phyloP scores from a whole-genome alignment of 257 asterid genomes.

The Euphrasia confusa region DNA sequence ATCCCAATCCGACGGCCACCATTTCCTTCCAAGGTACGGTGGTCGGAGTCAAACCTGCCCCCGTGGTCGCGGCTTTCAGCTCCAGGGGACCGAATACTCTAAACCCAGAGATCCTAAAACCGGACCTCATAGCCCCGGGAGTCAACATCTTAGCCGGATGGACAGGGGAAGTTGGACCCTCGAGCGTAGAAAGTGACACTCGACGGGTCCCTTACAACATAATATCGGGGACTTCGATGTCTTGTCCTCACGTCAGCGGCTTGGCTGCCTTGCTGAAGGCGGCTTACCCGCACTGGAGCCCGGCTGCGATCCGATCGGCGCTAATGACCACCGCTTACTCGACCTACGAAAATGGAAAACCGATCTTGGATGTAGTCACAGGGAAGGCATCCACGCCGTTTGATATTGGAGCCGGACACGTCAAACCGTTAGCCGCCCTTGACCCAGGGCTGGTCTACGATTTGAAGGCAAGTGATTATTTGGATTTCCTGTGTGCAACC shows the following conservation, averaged over 20 bases:
- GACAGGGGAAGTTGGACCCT: slow-evolving; percentile 56
- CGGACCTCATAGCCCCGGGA: slow-evolving; percentile 76
- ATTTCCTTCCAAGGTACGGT: slow-evolving; percentile 55
- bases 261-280: slow-evolving; percentile 61
- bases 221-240: slow-evolving; percentile 78
- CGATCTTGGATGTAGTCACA: slow-evolving; percentile 55
- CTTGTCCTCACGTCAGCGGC: slow-evolving; percentile 87
- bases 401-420: slow-evolving; percentile 79
- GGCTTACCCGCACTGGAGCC: slow-evolving; percentile 74
- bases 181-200: slow-evolving; percentile 49
- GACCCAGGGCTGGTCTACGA: neutral
- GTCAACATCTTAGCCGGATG: slow-evolving; percentile 74
- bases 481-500: no score
- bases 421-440: neutral
- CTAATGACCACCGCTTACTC: slow-evolving; percentile 66
- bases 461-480: no score
- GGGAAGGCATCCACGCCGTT: slow-evolving; percentile 77
- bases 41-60: slow-evolving; percentile 59
- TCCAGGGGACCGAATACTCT: slow-evolving; percentile 69
- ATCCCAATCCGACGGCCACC: slow-evolving; percentile 47
- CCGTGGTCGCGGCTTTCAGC: slow-evolving; percentile 74
- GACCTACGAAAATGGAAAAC: slow-evolving; percentile 55
- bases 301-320: slow-evolving; percentile 52
- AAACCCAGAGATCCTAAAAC: slow-evolving; percentile 57
- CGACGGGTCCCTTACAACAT: slow-evolving; percentile 69